Evolutionary conservation across 306 rosid genomes (phyloP).

Genomic region (Comarum palustre): DNA sequence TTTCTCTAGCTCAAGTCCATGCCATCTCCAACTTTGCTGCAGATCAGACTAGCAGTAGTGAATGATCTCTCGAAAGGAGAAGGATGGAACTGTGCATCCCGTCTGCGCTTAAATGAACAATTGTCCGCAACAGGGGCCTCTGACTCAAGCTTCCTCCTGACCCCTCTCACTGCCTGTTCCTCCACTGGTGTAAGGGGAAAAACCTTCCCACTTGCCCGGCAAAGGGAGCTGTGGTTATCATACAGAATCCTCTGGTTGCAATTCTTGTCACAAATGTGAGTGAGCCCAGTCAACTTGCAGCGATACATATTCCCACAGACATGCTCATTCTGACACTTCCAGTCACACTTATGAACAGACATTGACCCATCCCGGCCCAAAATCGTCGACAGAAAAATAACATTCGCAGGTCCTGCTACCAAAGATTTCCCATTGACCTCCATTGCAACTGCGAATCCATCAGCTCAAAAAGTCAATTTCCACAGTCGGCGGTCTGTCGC

Average conservation of each 20-base stretch:
- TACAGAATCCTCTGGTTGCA: conserved; percentile 92
- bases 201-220: conserved; percentile 72
- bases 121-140: conserved; percentile 49
- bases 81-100: conserved; percentile 70
- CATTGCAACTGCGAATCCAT: conserved; percentile 52
- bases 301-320: conserved; percentile 89
- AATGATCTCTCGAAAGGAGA: conserved; percentile 89
- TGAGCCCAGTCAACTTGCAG: conserved; percentile 89
- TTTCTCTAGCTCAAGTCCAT: conserved; percentile 74
- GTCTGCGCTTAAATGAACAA: conserved; percentile 72
- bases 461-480: conserved; percentile 46
- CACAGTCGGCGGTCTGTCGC: conserved; percentile 35
- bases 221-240: conserved; percentile 91
- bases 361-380: conserved; percentile 66
- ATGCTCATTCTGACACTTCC: conserved; percentile 92
- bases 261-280: conserved; percentile 98
- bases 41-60: conserved; percentile 71
- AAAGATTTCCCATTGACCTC: conserved; percentile 74
- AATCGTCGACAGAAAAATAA: conserved; percentile 83
- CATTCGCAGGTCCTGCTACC: conserved; percentile 75
- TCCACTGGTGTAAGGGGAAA: conserved; percentile 63
- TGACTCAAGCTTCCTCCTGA: conserved; percentile 74
- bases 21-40: conserved; percentile 89
- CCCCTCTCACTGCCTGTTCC: conserved; percentile 83
- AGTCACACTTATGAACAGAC: conserved; percentile 84